A percentile compares a stretch with the other conserved stretches of the same genome.
Conservation (phyloP, 2,329 filamentous ascomycete species). For the Penicillium sp. region DNA sequence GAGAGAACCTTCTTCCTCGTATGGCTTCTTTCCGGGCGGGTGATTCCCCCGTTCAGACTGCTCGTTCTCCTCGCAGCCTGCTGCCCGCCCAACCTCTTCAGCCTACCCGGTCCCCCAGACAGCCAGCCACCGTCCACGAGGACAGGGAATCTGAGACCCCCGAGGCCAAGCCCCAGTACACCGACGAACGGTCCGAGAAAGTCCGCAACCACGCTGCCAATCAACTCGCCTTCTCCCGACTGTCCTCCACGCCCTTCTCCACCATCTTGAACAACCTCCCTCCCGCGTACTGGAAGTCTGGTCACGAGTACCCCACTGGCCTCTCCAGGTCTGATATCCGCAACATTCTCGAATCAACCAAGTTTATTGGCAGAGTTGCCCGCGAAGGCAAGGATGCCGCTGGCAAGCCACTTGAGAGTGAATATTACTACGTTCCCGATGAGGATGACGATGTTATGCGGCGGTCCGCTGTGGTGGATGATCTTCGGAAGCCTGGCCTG, state of each 20-base stretch:
- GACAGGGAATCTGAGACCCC: conserved; percentile 15
- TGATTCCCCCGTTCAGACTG: conserved; percentile 59
- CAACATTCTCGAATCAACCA: conserved; percentile 68
- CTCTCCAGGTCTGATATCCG: conserved; percentile 66
- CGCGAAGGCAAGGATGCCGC: conserved; percentile 95
- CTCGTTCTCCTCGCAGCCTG: conserved; percentile 33
- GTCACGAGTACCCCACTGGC: conserved; percentile 41
- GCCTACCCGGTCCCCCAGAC: conserved; percentile 32
- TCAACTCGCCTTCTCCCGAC: conserved; percentile 89
- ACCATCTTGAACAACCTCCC: conserved; percentile 87
- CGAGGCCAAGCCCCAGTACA: conserved; percentile 21
- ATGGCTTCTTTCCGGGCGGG: conserved; percentile 73
- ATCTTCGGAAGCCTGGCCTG: conserved; percentile 83
- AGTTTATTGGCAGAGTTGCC: conserved; percentile 82
- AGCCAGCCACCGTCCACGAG: conserved; percentile 28
- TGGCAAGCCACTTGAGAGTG: conserved; percentile 87
- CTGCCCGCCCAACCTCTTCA: conserved; percentile 35
- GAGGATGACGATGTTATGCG: conserved; percentile 76
- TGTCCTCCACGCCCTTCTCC: conserved; percentile 87
- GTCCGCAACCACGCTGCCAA: conserved; percentile 83
- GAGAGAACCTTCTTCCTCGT: conserved; percentile 77
- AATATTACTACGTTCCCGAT: conserved; percentile 95
- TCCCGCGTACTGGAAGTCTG: conserved; percentile 56
- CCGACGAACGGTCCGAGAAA: conserved; percentile 31
- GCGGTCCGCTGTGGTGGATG: conserved; percentile 78